phyloP scores from a whole-genome alignment of 495 filamentous ascomycete genomes.

The Ramalina intermedia region DNA sequence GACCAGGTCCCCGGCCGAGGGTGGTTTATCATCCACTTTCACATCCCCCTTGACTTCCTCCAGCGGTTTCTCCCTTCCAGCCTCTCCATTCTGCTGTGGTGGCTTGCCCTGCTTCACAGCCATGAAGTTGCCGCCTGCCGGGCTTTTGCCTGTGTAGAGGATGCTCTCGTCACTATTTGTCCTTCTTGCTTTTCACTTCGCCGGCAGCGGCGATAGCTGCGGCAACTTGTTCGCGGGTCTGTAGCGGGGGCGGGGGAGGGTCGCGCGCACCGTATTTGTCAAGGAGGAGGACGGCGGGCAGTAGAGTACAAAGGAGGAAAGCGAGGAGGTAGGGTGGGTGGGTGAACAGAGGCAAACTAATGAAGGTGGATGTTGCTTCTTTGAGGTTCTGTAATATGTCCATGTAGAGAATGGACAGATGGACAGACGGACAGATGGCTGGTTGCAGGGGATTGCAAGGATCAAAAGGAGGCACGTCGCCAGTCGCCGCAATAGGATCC shows the following conservation, averaged over 20 bases:
- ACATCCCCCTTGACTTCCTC: constrained; percentile 12
- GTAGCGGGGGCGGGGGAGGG: neutral
- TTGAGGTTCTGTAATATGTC: too few relatives aligned
- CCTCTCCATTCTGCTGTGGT: too few relatives aligned
- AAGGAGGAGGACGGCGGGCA: neutral
- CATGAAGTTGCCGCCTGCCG: too few relatives aligned
- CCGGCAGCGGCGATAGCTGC: too few relatives aligned
- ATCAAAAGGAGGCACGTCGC: neutral
- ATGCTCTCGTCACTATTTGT: too few relatives aligned
- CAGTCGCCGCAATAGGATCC: neutral
- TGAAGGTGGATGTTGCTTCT: neutral
- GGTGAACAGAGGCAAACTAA: neutral
- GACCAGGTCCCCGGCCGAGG: constrained; percentile 29
- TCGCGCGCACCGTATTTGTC: neutral
- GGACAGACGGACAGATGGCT: neutral
- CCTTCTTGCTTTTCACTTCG: too few relatives aligned
- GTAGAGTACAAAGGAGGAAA: neutral
- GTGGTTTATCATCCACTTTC: constrained; percentile 30
- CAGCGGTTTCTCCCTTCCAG: neutral
- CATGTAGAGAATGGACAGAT: neutral
- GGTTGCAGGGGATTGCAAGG: neutral
- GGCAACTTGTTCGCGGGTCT: too few relatives aligned
- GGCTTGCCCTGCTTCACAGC: too few relatives aligned
- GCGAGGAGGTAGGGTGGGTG: neutral
- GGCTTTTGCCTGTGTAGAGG: too few relatives aligned